Percentiles rank a stretch among this genome's conserved stretches.
These are phyloP conservation scores for Linnemannia hyalina DNA, from an alignment of 192 early-diverging fungal species.

Conservation along the genomic window DNA sequence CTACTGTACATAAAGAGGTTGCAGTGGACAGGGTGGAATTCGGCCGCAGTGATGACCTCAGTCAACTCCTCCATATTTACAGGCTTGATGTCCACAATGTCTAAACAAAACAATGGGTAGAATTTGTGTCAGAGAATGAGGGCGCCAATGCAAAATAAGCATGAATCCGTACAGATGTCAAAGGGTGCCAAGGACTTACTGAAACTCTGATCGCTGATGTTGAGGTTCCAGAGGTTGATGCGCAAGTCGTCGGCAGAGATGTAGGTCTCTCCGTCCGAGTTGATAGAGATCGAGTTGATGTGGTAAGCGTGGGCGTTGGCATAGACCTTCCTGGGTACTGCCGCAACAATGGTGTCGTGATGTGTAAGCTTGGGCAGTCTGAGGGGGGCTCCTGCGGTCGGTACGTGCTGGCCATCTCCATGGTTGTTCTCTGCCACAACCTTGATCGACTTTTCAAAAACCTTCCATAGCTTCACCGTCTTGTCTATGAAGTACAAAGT, in stretches of 20 bases:
- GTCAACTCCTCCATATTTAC: conserved; percentile 99
- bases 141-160: neutral
- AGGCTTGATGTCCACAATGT: conserved; percentile 99
- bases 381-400: conserved; percentile 60
- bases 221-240: conserved; percentile 99
- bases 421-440: conserved; percentile 94
- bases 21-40: conserved; percentile 97
- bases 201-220: conserved; percentile 98
- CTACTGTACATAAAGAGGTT: conserved; percentile 98
- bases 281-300: conserved; percentile 99
- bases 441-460: conserved; percentile 98
- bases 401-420: conserved; percentile 68
- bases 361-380: conserved; percentile 90
- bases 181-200: conserved; percentile 61
- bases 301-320: conserved; percentile 98
- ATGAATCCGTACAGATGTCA: neutral
- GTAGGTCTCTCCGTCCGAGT: conserved; percentile 98
- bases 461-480: conserved; percentile 99
- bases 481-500: conserved; percentile 79
- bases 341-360: conserved; percentile 97
- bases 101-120: conserved; percentile 52
- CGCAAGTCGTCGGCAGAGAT: conserved; percentile 97
- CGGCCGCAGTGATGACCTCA: conserved; percentile 98
- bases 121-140: neutral
- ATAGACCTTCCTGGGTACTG: conserved; percentile 95